Evolutionary conservation across 192 early-diverging fungal species (phyloP), one percentile per base, ranked within the genome.

Genomic region (Podila minutissima): DNA sequence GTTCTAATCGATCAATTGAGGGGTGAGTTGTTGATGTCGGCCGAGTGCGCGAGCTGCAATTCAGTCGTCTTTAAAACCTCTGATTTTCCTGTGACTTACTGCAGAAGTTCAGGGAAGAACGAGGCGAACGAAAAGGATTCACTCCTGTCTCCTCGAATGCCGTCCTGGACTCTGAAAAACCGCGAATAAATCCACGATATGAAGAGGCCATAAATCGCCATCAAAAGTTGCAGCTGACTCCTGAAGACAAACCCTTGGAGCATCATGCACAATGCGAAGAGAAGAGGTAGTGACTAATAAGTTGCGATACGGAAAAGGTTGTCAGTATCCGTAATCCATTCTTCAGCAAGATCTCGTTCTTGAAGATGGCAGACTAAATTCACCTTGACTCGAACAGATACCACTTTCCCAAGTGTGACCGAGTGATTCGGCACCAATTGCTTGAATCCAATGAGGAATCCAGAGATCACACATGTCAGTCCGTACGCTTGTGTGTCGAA

Each of bases 71-170:
- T 32, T 32, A 4, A 32, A 32, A 32, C 31, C 31, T 32, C 31
- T 32, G 2, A 4, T 32, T 32, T 4, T 33, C 33, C 33, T 7
- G 2, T 22, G 2, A 78, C 88, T 82, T 82, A 93, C 92, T 93
- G 91, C 15, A 93, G 64, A 59, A 90, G 82, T 50, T 95, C 94
- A 3, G 97, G 97, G 81, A 95, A 98, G 67, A 98, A 97, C 29
- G 94, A 94, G 2, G 86, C 89, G 64, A 98, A 93, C 0, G 93
- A 92, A 90, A 98, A 98, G 0, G 94, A 90, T 57, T 97, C 96
- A 74, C 93, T 94, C 28, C 94, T 90, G 74, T 97, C 97, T 61
- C 97, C 97, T 51, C 83, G 83, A 24, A 95, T 86, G n/a, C 93
- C 89, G 68, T 95, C 94, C 60, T 96, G 89, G 37, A 85, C 70